A percentile compares a stretch with the other conserved stretches of the same genome.
Evolutionary conservation across 176 grass and related monocot genomes (phyloP).

Genomic region (Triticum aestivum): DNA sequence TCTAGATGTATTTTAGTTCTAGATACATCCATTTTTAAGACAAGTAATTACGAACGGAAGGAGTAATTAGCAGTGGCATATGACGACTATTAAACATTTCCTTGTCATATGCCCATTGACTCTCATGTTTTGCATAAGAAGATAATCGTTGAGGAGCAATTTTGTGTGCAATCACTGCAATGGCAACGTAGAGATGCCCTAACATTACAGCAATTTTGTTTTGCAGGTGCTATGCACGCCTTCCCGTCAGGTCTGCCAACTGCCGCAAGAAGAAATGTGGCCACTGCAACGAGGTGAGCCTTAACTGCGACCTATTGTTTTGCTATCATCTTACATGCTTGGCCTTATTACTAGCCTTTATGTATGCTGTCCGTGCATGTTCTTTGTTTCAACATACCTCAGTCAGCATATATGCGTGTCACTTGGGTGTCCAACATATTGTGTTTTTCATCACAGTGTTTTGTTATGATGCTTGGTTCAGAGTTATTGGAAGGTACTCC

Average conservation of each 20-base stretch:
- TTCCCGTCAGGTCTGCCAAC: neutral
- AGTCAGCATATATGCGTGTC: too few relatives aligned
- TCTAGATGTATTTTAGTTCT: too few relatives aligned
- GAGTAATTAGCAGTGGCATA: neutral
- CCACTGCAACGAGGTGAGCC: conserved; percentile 9
- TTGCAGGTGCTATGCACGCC: conserved; percentile 10
- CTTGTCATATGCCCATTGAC: too few relatives aligned
- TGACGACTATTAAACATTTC: neutral
- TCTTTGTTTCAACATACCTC: too few relatives aligned
- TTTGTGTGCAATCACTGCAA: neutral
- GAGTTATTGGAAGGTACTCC: neutral
- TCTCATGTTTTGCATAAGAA: neutral
- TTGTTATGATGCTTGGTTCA: neutral
- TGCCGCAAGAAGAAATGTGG: conserved; percentile 22
- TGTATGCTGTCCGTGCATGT: neutral
- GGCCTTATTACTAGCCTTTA: neutral
- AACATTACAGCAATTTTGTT: neutral
- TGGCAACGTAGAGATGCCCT: neutral
- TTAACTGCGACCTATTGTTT: neutral
- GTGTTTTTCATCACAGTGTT: neutral
- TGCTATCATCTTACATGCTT: neutral
- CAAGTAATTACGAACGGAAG: too few relatives aligned
- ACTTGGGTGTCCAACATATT: neutral
- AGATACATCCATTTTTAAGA: too few relatives aligned
- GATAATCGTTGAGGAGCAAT: neutral